Conservation (phyloP, 306 rosid genomes). For the Albizia julibrissin region DNA sequence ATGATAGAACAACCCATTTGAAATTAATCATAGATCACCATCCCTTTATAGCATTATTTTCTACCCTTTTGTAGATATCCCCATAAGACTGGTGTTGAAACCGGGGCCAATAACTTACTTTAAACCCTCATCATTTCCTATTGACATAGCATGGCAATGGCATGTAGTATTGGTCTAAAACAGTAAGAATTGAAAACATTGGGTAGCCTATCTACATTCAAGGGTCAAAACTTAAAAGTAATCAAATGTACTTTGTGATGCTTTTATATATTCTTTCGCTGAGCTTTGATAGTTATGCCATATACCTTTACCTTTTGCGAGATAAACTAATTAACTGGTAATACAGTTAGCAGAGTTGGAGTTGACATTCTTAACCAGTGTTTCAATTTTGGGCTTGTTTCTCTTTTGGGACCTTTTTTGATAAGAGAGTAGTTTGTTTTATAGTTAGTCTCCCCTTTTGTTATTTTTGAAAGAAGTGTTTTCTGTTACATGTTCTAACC, state of each 20-base stretch:
- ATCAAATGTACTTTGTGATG: background rate
- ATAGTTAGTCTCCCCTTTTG: conserved; percentile 12
- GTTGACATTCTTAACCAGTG: background rate
- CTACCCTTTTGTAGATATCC: background rate
- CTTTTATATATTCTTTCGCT: background rate
- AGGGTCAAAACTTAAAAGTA: background rate
- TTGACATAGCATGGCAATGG: background rate
- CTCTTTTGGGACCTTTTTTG: conserved; percentile 1
- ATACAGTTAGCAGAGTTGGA: background rate
- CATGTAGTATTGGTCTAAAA: background rate
- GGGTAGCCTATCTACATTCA: background rate
- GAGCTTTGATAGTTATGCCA: background rate
- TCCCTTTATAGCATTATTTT: background rate
- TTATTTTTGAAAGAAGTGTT: background rate
- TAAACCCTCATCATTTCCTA: background rate
- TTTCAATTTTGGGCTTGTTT: background rate
- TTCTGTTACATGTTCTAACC: conserved; percentile 21
- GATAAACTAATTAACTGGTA: background rate
- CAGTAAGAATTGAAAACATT: background rate
- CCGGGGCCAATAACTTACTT: background rate
- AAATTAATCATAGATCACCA: background rate
- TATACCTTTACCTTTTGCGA: background rate
- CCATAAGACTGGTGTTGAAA: background rate
- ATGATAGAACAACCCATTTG: background rate
- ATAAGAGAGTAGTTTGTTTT: conserved; percentile 1